phyloP scores from a whole-genome alignment of 1,139 yeast species.

The Pichia sp. region DNA sequence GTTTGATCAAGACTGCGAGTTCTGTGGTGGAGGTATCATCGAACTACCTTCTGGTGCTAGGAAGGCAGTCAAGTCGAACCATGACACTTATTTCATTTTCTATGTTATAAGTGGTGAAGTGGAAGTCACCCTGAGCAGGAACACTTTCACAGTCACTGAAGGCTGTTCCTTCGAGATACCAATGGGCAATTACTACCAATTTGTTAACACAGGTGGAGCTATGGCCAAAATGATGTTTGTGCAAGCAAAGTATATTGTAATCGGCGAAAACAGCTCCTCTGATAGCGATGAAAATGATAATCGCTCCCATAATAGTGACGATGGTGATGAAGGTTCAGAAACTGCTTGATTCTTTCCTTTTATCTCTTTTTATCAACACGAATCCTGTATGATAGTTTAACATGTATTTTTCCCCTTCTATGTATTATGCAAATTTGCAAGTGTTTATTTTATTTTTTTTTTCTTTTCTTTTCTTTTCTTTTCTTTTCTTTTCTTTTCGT shows the following conservation, averaged over 20 bases:
- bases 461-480: not conserved
- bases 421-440: not conserved
- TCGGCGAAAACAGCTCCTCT: constrained; percentile 25
- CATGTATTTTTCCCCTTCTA: not conserved
- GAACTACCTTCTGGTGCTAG: constrained; percentile 61
- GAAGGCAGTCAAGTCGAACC: constrained; percentile 61
- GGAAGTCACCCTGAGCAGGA: constrained; percentile 61
- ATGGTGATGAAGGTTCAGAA: not conserved
- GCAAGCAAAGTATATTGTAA: constrained; percentile 47
- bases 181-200: constrained; percentile 64
- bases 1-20: constrained; percentile 62
- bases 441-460: not conserved
- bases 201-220: constrained; percentile 53
- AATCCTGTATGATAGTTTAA: constrained; percentile 2
- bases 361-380: not conserved
- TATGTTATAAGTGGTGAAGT: constrained; percentile 68
- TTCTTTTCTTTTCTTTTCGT: not conserved
- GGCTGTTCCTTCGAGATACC: constrained; percentile 87
- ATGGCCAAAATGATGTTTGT: constrained; percentile 70
- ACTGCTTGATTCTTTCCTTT: not conserved
- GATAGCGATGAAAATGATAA: constrained; percentile 7
- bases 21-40: constrained; percentile 73
- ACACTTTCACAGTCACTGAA: constrained; percentile 54
- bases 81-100: constrained; percentile 66
- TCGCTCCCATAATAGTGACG: not conserved